These are phyloP conservation scores for Capniomyces stellatus DNA, from an alignment of 371 early-diverging fungal species.

Conservation along the genomic window DNA sequence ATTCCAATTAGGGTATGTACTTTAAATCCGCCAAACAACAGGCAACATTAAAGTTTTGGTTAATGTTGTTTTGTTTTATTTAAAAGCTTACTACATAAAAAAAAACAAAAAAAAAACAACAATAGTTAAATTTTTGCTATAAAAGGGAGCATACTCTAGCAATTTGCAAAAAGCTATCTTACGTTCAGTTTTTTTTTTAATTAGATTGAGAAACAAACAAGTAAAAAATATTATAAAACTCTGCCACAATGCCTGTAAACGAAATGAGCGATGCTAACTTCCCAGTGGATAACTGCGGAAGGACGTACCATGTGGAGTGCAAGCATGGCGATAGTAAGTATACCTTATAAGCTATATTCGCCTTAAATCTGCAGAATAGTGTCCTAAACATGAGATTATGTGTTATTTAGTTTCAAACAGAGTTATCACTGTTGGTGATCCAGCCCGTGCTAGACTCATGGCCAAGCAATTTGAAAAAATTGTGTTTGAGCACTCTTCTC, in stretches of 20 bases:
- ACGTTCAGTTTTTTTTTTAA: too few species aligned
- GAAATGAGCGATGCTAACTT: constrained; percentile 60
- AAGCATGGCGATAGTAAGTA: constrained; percentile 40
- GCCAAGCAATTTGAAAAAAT: constrained; percentile 38
- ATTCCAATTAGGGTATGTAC: too few species aligned
- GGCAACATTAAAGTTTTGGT: too few species aligned
- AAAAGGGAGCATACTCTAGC: too few species aligned
- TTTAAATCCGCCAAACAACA: too few species aligned
- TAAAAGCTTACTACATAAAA: too few species aligned
- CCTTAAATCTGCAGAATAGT: background rate
- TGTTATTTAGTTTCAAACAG: constrained; percentile 50
- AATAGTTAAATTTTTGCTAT: too few species aligned
- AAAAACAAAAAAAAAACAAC: too few species aligned
- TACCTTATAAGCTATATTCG: constrained; percentile 1
- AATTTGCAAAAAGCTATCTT: too few species aligned
- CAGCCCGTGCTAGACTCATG: constrained; percentile 49
- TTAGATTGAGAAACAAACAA: too few species aligned
- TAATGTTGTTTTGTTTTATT: too few species aligned
- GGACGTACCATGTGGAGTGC: constrained; percentile 74
- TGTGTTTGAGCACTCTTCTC: constrained; percentile 38
- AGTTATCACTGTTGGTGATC: constrained; percentile 86
- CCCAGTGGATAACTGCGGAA: constrained; percentile 56
- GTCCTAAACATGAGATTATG: background rate
- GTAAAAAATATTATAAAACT: too few species aligned
- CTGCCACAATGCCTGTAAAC: constrained; percentile 26